phyloP scores from a whole-genome alignment of 352 stramenopile genomes.

The Globisporangium acanthophoron region DNA sequence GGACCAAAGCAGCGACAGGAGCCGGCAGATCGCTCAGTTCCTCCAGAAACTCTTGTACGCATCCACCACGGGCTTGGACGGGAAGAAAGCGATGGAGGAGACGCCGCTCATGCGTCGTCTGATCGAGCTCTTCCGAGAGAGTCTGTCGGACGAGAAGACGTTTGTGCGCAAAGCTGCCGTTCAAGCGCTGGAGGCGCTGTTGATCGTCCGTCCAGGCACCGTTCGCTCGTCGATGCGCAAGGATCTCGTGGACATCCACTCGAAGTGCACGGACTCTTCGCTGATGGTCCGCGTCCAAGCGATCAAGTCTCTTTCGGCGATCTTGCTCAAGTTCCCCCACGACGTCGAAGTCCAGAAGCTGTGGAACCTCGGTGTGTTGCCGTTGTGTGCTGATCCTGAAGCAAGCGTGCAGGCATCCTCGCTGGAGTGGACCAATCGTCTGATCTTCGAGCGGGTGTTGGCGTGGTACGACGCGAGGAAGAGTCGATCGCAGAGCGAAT shows the following conservation, averaged over 20 bases:
- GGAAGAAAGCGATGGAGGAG: constrained; percentile 33
- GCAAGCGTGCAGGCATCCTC: constrained; percentile 61
- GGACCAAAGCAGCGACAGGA: constrained; percentile 2
- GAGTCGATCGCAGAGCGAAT: constrained; percentile 22
- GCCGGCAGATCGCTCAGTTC: constrained; percentile 36
- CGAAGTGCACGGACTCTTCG: constrained; percentile 67
- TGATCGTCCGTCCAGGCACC: constrained; percentile 40
- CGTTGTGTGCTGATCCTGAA: constrained; percentile 76
- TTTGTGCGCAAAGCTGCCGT: constrained; percentile 76
- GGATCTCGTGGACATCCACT: constrained; percentile 75
- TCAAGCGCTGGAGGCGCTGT: constrained; percentile 69
- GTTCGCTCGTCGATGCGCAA: constrained; percentile 52
- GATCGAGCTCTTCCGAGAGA: constrained; percentile 67
- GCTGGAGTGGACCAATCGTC: constrained; percentile 45
- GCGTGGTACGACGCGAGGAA: constrained; percentile 43
- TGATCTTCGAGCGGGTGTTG: constrained; percentile 67
- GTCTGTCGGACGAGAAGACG: constrained; percentile 76
- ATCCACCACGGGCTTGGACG: constrained; percentile 18
- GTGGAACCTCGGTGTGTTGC: constrained; percentile 84
- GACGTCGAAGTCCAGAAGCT: constrained; percentile 69
- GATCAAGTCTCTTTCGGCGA: constrained; percentile 72
- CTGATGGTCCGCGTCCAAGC: constrained; percentile 77
- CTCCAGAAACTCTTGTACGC: constrained; percentile 51
- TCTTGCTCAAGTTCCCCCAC: constrained; percentile 64
- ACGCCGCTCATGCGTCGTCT: constrained; percentile 63